A percentile compares a stretch with the other conserved stretches of the same genome.
Evolutionary conservation across 805 yeast genomes (phyloP).

Genomic region (Allodekkera sacchari): DNA sequence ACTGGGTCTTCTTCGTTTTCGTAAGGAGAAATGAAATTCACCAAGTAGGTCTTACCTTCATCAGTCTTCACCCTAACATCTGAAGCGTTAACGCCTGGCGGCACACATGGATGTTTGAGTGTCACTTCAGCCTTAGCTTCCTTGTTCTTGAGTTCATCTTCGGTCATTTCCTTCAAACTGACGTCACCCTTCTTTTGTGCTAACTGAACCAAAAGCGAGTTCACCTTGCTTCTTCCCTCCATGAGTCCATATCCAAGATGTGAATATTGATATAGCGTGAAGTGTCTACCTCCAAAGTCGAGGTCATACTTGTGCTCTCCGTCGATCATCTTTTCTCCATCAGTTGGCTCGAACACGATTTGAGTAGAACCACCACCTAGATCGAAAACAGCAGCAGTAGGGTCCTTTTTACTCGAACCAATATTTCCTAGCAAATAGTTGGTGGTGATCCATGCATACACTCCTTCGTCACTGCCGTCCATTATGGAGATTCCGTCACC

Average conservation of each 20-base stretch:
- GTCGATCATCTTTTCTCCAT: constrained; percentile 57
- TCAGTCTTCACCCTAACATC: constrained; percentile 53
- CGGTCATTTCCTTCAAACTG: constrained; percentile 18
- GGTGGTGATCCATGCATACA: constrained; percentile 97
- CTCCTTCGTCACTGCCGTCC: constrained; percentile 98
- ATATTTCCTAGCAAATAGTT: constrained; percentile 91
- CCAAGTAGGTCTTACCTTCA: constrained; percentile 23
- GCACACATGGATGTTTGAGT: constrained; percentile 75
- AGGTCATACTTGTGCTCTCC: constrained; percentile 81
- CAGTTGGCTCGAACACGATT: constrained; percentile 89
- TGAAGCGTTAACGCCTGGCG: constrained; percentile 62
- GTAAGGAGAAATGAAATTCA: constrained; percentile 26
- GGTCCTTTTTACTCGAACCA: constrained; percentile 63
- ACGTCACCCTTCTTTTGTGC: constrained; percentile 28
- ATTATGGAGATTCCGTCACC: constrained; percentile 85
- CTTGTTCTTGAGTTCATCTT: constrained; percentile 29
- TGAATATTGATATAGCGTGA: constrained; percentile 82
- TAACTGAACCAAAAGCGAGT: constrained; percentile 51
- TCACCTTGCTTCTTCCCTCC: constrained; percentile 84
- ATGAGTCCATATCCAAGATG: constrained; percentile 94
- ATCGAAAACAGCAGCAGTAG: constrained; percentile 96
- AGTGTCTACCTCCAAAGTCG: constrained; percentile 73
- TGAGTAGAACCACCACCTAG: constrained; percentile 99
- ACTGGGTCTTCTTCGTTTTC: constrained; percentile 17
- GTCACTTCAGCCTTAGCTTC: constrained; percentile 33